Evolutionary conservation across 495 filamentous ascomycete species (phyloP).

Genomic region (Filosporella fistucella): DNA sequence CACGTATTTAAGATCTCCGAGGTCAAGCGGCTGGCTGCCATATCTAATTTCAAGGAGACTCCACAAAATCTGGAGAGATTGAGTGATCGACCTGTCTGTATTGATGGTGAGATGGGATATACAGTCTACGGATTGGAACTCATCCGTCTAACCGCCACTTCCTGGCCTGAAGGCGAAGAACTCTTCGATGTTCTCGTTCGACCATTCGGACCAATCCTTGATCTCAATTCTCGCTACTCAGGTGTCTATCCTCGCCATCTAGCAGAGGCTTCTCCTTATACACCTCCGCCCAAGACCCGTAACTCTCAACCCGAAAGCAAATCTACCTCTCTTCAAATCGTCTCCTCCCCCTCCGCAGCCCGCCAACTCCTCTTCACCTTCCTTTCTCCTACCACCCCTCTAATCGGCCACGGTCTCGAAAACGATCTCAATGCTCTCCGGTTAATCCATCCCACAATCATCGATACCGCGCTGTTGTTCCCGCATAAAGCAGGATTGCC

Average conservation of each 20-base stretch:
- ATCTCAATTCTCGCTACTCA: constrained; percentile 87
- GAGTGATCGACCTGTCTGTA: constrained; percentile 53
- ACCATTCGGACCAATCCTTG: constrained; percentile 78
- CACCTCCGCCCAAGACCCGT: constrained; percentile 13
- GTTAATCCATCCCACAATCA: constrained; percentile 75
- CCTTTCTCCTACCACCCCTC: constrained; percentile 67
- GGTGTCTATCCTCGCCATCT: constrained; percentile 76
- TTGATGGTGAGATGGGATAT: constrained; percentile 98
- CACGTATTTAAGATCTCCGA: constrained; percentile 90
- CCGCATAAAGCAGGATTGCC: constrained; percentile 75
- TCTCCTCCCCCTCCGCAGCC: constrained; percentile 65
- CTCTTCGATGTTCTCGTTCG: constrained; percentile 82
- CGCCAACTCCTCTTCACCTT: constrained; percentile 67
- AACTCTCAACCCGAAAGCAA: constrained; percentile 17
- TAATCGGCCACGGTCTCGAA: constrained; percentile 92
- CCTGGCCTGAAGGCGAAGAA: constrained; percentile 73
- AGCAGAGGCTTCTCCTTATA: constrained; percentile 59
- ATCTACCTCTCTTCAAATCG: constrained; percentile 50
- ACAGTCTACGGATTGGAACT: constrained; percentile 83
- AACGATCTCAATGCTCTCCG: constrained; percentile 86
- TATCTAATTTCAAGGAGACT: constrained; percentile 77
- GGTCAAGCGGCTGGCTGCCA: constrained; percentile 65
- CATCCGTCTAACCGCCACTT: constrained; percentile 78
- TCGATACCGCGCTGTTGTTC: constrained; percentile 84
- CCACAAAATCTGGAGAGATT: constrained; percentile 50